Evolutionary conservation across 495 filamentous ascomycete genomes (phyloP), one percentile per base, ranked within the genome.

Genomic region (Penicillium parvum): DNA sequence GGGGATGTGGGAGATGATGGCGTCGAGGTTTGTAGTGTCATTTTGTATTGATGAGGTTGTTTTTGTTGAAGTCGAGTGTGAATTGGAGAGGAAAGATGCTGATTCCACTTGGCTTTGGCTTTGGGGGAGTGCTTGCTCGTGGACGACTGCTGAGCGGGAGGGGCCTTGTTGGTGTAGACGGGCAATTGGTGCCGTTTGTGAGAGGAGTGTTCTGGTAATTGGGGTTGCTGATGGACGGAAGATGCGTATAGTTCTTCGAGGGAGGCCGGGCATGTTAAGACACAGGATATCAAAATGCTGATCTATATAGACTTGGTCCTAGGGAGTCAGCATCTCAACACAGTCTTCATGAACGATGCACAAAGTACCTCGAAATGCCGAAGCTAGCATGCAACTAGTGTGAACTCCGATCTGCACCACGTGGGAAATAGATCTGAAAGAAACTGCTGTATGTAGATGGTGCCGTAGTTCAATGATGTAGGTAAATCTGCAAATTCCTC

Each of bases 1-100:
- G 3, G 87, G 87, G 61, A 92, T 86, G 41, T 68, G 74, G 46
- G 78, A 72, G 57, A 96, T 88, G 49, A 77, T 69, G 23, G 73
- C 64, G 46, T 95, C 81, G 47, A 88, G 35, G 25, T 22, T 40
- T 23, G 37, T 10, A 1, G 32, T 15, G 14, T 41, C 47, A 36
- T 40, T 19, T 9, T 19, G 37, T 6, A 14, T 15, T 14, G 29
- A 2, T 23, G 40, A 11, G 69, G 35, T 12, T 21, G 40, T 37
- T 18, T 21, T n/a, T 35, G 36, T 27, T 37, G 37, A 40, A 40
- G 47, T 37, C 25, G 43, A 43, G 10, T 29, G 47, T 26, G 20
- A 8, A 6, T 22, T 27, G n/a, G 30, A 27, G 19, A 41, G 30
- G 30, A 52, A 62, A 30, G 39, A 30, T 5, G 45, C 12, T 16